Base-by-base conservation (phyloP, 495 filamentous ascomycete genomes). In the Daldinia decipiens region DNA sequence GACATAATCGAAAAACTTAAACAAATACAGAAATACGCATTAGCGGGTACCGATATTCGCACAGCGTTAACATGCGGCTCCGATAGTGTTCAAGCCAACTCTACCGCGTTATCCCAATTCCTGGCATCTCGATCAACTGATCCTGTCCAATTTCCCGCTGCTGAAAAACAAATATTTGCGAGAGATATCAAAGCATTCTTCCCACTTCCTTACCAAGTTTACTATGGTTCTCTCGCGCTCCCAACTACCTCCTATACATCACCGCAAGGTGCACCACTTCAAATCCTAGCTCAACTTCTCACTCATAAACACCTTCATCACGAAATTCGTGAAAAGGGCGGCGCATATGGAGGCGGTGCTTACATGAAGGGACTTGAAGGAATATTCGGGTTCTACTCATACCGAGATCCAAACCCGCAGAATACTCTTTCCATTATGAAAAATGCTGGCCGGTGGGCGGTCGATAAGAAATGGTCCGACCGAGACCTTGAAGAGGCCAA, bases 301-400 rank as follows among this genome's bases (percentile, higher is more conserved):
- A 98, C 95, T 0, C 95, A 98, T 80, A 96, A 96, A 78, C 92
- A 98, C 74, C 86, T 99, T 11, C 95, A 98, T 77, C 96, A 96
- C 74, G 96, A 98, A 76, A 97, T 99, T 63, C 91, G 95, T 32
- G 95, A 99, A 79, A 99, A 99, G 79, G 95, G 95, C 8, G 95
- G 95, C 45, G 95, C 95, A 9, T 99, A 99, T 72, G 95, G 95
- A 64, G 95, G 93, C 17, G 92, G 93, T 15, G 94, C 96, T 12
- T 96, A 93, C 80, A 88, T 91, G 51, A 87, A 88, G 9, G 89
- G 89, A 3, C 75, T 96, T 3, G 90, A 91, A 70, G 95, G 95
- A 19, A 74, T 95, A 2, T 98, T 99, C 73, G 93, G 93, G 39
- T 95, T 97, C 81, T 97, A 95, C 81, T 95, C 91, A 65, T 99